Percentiles rank a stretch among this genome's conserved stretches.
Conservation (phyloP, 1,284 basidiomycete species). For the Lentinus polychrous region DNA sequence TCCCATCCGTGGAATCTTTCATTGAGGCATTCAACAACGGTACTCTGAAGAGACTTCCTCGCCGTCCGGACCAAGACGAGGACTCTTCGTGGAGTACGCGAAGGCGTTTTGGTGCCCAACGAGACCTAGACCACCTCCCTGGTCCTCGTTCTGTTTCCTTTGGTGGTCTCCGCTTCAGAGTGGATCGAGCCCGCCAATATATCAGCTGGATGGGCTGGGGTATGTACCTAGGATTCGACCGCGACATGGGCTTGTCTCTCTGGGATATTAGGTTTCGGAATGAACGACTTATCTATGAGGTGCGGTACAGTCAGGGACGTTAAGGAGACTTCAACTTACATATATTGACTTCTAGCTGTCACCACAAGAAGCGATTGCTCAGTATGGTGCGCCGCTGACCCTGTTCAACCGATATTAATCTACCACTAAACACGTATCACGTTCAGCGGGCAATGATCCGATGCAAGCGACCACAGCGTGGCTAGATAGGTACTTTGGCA, state of each 20-base stretch:
- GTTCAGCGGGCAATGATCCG: constrained; percentile 54
- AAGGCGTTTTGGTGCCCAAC: constrained; percentile 28
- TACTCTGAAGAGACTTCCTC: constrained; percentile 37
- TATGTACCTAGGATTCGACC: constrained; percentile 54
- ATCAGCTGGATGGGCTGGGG: constrained; percentile 64
- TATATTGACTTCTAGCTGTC: constrained; percentile 31
- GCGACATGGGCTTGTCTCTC: constrained; percentile 61
- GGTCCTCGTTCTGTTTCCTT: constrained; percentile 56
- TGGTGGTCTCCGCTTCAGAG: constrained; percentile 49
- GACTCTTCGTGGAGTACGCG: constrained; percentile 41
- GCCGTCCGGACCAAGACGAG: constrained; percentile 27
- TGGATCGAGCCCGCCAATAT: constrained; percentile 46
- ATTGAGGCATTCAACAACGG: constrained; percentile 45
- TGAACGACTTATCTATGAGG: constrained; percentile 61
- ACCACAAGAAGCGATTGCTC: constrained; percentile 56
- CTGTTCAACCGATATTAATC: not conserved
- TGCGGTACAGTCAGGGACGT: too few species aligned
- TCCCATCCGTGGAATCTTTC: constrained; percentile 40
- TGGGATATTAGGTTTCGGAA: constrained; percentile 61
- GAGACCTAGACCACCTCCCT: constrained; percentile 56
- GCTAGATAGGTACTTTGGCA: constrained; percentile 62
- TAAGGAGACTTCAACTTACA: constrained; percentile 3
- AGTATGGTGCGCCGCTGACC: constrained; percentile 38
- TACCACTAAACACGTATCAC: too few species aligned
- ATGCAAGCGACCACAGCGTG: constrained; percentile 57